phyloP scores from a whole-genome alignment of 2,329 filamentous ascomycete genomes.

The Pleurostoma richardsiae region DNA sequence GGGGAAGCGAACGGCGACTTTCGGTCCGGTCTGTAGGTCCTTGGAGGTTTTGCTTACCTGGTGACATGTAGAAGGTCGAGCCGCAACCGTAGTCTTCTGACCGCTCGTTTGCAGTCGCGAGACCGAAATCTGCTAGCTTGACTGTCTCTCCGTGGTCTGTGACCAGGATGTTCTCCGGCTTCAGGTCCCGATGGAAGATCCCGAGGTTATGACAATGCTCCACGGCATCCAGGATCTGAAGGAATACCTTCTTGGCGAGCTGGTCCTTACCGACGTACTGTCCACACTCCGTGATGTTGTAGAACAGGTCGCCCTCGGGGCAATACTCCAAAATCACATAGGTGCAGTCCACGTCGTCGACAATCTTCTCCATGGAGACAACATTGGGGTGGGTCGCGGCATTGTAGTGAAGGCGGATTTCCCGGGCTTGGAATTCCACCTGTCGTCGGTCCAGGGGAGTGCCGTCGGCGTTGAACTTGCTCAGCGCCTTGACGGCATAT shows the following conservation, averaged over 20 bases:
- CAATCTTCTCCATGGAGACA: constrained; percentile 87
- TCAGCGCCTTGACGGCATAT: constrained; percentile 95
- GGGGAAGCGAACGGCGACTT: constrained; percentile 8
- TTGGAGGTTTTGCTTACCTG: constrained; percentile 60
- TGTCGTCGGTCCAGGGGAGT: constrained; percentile 76
- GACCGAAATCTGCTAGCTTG: constrained; percentile 95
- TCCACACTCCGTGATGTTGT: constrained; percentile 93
- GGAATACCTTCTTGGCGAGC: constrained; percentile 80
- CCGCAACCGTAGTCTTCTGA: constrained; percentile 97
- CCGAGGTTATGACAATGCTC: constrained; percentile 89
- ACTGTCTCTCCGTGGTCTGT: constrained; percentile 83
- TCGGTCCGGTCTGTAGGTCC: constrained; percentile 2
- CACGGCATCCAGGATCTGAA: constrained; percentile 95
- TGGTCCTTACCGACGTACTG: constrained; percentile 91
- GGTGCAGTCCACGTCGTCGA: constrained; percentile 87
- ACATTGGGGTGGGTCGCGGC: constrained; percentile 90
- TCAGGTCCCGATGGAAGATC: constrained; percentile 96
- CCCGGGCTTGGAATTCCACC: constrained; percentile 82
- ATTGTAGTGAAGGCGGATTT: constrained; percentile 86
- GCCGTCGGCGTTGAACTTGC: constrained; percentile 75
- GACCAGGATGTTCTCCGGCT: constrained; percentile 97
- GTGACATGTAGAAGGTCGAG: constrained; percentile 99
- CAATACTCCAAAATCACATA: constrained; percentile 97
- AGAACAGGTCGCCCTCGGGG: constrained; percentile 93
- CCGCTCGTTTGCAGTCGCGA: constrained; percentile 77